Percentiles rank a stretch among this genome's conserved stretches.
phyloP scores from a whole-genome alignment of 2,329 filamentous ascomycete genomes.

The Cytospora schulzeri region DNA sequence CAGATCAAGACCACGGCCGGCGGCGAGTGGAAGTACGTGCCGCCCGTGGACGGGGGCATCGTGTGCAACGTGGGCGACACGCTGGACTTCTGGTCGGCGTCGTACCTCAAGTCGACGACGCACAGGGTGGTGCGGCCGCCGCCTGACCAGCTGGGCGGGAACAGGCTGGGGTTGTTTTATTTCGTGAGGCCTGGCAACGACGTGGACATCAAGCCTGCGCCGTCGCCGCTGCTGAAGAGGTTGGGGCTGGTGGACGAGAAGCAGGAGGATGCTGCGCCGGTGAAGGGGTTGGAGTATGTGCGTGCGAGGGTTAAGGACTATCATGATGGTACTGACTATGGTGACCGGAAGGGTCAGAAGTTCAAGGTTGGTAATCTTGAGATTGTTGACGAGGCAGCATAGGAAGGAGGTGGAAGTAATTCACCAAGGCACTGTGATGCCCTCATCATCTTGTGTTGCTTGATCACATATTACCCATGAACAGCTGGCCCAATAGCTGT shows the following conservation, averaged over 20 bases:
- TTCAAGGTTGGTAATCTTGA: slow-evolving; percentile 44
- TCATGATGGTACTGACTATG: slow-evolving; percentile 43
- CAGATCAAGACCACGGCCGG: slow-evolving; percentile 45
- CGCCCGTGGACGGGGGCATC: slow-evolving; percentile 46
- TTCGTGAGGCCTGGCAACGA: slow-evolving; percentile 40
- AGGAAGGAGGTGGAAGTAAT: background rate
- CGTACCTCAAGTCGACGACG: slow-evolving; percentile 39
- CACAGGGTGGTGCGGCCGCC: slow-evolving; percentile 41
- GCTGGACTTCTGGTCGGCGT: slow-evolving; percentile 36
- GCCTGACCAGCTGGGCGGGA: slow-evolving; percentile 37
- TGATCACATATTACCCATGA: no score
- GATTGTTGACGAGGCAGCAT: slow-evolving; percentile 43
- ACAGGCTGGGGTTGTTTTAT: slow-evolving; percentile 41
- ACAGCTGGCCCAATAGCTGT: no score
- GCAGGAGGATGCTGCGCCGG: slow-evolving; percentile 31
- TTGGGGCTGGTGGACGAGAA: slow-evolving; percentile 33
- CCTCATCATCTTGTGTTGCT: no score
- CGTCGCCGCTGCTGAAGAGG: slow-evolving; percentile 35
- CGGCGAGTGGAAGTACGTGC: slow-evolving; percentile 48
- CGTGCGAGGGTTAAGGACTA: slow-evolving; percentile 44
- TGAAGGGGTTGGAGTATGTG: slow-evolving; percentile 44
- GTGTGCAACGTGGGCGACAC: slow-evolving; percentile 46
- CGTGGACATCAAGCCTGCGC: slow-evolving; percentile 35
- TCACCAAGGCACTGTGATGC: background rate
- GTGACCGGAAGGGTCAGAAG: slow-evolving; percentile 42